These are phyloP conservation scores for Pyrrhoderma noxium DNA, from an alignment of 1,284 basidiomycete species.

Conservation along the genomic window DNA sequence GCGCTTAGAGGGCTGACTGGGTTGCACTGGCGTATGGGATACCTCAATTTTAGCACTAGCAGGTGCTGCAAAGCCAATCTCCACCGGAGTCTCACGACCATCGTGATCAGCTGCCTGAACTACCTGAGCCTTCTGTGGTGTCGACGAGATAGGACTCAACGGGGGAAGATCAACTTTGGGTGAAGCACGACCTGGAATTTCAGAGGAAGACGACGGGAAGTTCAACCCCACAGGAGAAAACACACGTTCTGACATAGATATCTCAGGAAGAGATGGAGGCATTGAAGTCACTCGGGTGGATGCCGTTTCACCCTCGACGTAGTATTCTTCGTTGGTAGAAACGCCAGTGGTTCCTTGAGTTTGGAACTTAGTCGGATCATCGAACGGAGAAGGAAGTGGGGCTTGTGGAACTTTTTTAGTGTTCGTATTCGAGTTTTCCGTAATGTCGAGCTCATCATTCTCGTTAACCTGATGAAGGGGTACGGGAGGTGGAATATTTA, in stretches of 20 bases:
- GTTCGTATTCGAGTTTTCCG: not conserved
- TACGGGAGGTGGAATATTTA: constrained; percentile 39
- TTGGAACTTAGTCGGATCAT: constrained; percentile 12
- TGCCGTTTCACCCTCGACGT: constrained; percentile 28
- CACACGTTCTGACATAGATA: constrained; percentile 28
- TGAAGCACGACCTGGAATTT: constrained; percentile 21
- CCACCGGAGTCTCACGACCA: constrained; percentile 21
- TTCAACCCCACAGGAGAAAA: constrained; percentile 32
- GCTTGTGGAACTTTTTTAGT: not conserved
- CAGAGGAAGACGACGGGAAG: constrained; percentile 27
- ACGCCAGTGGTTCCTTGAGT: not conserved
- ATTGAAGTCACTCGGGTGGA: constrained; percentile 37
- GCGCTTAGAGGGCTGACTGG: not conserved
- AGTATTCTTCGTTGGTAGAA: constrained; percentile 10
- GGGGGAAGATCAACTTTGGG: constrained; percentile 16
- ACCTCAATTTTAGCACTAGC: not conserved
- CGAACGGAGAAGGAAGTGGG: constrained; percentile 2
- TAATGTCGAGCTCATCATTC: constrained; percentile 25
- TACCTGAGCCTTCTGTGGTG: constrained; percentile 17
- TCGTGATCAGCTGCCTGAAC: constrained; percentile 16
- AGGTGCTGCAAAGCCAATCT: constrained; percentile 18
- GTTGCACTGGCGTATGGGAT: not conserved
- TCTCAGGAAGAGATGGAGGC: constrained; percentile 50
- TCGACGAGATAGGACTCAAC: constrained; percentile 17
- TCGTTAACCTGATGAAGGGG: constrained; percentile 31